Base-by-base conservation (phyloP, 371 early-diverging fungal genomes). In the Mortierella sp. region DNA sequence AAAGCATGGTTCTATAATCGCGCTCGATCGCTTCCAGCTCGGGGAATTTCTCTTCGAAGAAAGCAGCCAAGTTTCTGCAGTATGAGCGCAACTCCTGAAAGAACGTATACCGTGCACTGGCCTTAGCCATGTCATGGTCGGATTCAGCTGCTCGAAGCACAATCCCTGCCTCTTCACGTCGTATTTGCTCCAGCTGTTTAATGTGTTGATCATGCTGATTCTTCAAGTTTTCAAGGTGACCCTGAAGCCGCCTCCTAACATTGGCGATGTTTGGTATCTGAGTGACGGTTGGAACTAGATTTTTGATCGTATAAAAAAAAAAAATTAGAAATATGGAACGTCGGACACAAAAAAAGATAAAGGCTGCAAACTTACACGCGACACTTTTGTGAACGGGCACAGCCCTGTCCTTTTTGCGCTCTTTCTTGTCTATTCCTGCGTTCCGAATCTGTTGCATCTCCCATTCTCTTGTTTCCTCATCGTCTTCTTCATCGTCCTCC, bases 41-140 rank as follows among this genome's bases (percentile, higher is more conserved):
- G 0, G 91, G 89, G 71, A 90, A 89, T 88, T 93, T 76, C 24
- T 84, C 88, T 76, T 94, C 94, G 48, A 93, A 85, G 67, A 93
- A 90, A 47, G 91, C 92, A 2, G 90, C 92, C 55, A 93, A 76
- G 67, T 91, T 90, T 24, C 88, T 86, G 22, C 91, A 85, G 76
- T 86, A 92, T 1, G 86, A 84, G 36, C 84, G 77, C n/a, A 93
- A 74, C 32, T 89, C 87, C 67, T 92, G 92, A 75, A 91, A 94
- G 73, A 90, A 94, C 21, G 85, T 88, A 72, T 92, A 93, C 36
- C 92, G 86, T 10, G 78, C 73, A 48, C 89, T 88, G 0, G 86
- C 81, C 8, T 75, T 82, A 58, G 86, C 64, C 33, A 91, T 84
- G 63, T 90, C 89, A 1, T 75, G 83, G 1, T 82, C 83, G 4